Base-by-base conservation (phyloP, 106 monocot species). In the Dendrobium huoshanense region DNA sequence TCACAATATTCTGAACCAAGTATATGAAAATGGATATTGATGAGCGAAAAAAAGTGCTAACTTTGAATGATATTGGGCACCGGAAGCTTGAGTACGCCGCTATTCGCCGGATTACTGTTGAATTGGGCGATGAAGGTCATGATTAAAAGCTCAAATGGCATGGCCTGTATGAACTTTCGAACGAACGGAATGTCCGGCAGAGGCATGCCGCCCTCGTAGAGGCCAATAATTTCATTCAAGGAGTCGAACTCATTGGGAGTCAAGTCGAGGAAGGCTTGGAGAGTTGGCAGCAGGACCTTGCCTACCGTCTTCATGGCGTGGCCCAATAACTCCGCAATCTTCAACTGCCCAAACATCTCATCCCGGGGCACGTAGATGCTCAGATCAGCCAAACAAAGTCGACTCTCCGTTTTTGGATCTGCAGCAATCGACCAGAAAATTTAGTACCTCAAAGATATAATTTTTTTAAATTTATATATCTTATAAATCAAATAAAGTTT, bases 351-450 rank as follows among this genome's bases (percentile, higher is more conserved):
- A 61, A 95, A 95, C 6, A 85, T 77, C 87, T 95, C 95, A 67
- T 95, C 95, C 7, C 95, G 77, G 15, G 95, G 95, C 7, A 95
- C 89, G 55, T 93, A 95, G 45, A 95, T 95, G 84, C 90, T 82
- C 29, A 89, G 37, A 55, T 84, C 77, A 48, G 85, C 7, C 6
- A 83, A 68, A 1, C 80, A 75, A 77, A 89, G 24, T 65, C 95
- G 82, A 44, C 85, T 93, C 79, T 95, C 95, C 1, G 76, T 75
- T 4, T 87, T 85, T 0, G 91, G 91, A 77, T 95, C 92, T 91
- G 90, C 55, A 58, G 20, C 74, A 72, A 11, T 51, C 9, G 31
- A 51, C 11, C 51, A 51, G 51, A 51, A 9, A 51, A 51, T 27
- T 27, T 27, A 27, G 27, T 27, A 27, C 27, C 27, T 0, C 27